Percentiles rank a stretch among this genome's conserved stretches.
phyloP scores from a whole-genome alignment of 208 protist genomes.

The Crithidia acanthocephali region DNA sequence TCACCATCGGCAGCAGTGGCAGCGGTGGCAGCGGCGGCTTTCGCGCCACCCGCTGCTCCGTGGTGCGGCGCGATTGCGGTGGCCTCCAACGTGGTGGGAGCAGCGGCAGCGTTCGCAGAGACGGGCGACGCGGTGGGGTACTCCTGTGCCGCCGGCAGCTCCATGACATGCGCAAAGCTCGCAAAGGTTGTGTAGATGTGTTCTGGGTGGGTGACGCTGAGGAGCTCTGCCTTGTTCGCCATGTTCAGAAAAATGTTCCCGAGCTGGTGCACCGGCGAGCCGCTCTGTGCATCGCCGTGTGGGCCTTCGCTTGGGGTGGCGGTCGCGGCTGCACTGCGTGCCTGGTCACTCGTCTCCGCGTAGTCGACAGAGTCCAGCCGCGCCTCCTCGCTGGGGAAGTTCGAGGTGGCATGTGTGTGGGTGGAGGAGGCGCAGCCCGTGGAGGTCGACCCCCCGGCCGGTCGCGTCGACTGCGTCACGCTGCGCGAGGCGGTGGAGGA shows the following conservation, averaged over 20 bases:
- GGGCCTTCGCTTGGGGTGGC: not conserved
- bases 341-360: not conserved
- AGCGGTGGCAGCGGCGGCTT: not conserved
- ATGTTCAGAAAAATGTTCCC: constrained; percentile 32
- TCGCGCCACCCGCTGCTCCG: no score
- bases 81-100: no score
- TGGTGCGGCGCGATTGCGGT: no score
- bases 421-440: not conserved
- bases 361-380: constrained; percentile 5
- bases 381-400: not conserved
- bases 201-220: constrained; percentile 23
- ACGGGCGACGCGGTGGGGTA: not conserved
- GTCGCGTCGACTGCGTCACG: not conserved
- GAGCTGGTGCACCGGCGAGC: constrained; percentile 4
- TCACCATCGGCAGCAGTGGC: not conserved
- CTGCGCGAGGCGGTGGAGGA: not conserved
- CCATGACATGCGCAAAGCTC: constrained; percentile 14
- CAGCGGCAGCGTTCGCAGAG: not conserved
- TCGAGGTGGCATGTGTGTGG: not conserved
- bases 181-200: constrained; percentile 23
- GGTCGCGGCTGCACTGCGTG: not conserved
- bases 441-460: constrained; percentile 5
- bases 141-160: constrained; percentile 21
- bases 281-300: no score
- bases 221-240: constrained; percentile 26